Percentiles rank a stretch among this genome's conserved stretches.
These are phyloP conservation scores for Trypanosoma brucei DNA, from an alignment of 208 protist species.

Conservation along the genomic window DNA sequence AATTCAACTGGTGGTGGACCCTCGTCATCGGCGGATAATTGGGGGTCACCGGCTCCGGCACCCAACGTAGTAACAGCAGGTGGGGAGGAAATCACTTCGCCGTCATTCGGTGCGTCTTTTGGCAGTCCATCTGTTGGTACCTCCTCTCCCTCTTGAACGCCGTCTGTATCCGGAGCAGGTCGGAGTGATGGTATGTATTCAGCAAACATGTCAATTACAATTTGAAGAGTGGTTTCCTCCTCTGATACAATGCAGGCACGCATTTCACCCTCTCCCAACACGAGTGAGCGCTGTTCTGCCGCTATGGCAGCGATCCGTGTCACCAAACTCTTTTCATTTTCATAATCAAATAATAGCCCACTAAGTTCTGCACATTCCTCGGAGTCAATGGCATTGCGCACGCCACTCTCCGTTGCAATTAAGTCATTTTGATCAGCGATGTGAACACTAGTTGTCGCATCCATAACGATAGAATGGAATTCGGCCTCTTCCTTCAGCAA, in stretches of 20 bases:
- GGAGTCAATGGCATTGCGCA: conserved; percentile 39
- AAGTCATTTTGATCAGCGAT: conserved; percentile 24
- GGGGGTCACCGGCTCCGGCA: too few species aligned
- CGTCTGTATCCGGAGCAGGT: background rate
- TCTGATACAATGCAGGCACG: conserved; percentile 21
- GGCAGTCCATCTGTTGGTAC: too few species aligned
- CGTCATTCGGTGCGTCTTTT: too few species aligned
- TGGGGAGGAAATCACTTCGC: too few species aligned
- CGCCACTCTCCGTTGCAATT: conserved; percentile 41
- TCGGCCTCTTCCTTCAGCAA: conserved; percentile 9
- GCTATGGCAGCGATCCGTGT: conserved; percentile 3
- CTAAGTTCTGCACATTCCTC: conserved; percentile 42
- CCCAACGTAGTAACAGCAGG: too few species aligned
- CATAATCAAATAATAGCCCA: conserved; percentile 31
- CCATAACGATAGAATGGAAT: conserved; percentile 20
- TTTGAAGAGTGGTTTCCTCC: conserved; percentile 22
- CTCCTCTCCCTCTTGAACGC: background rate
- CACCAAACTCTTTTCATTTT: conserved; percentile 3
- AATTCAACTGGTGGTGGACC: too few species aligned
- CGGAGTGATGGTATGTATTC: background rate
- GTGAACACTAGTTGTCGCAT: conserved; percentile 19
- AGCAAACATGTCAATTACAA: background rate
- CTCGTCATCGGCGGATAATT: too few species aligned
- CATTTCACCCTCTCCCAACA: conserved; percentile 4
- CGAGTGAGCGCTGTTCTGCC: background rate